phyloP scores from a whole-genome alignment of 2,329 filamentous ascomycete genomes.

The Alternaria solani region DNA sequence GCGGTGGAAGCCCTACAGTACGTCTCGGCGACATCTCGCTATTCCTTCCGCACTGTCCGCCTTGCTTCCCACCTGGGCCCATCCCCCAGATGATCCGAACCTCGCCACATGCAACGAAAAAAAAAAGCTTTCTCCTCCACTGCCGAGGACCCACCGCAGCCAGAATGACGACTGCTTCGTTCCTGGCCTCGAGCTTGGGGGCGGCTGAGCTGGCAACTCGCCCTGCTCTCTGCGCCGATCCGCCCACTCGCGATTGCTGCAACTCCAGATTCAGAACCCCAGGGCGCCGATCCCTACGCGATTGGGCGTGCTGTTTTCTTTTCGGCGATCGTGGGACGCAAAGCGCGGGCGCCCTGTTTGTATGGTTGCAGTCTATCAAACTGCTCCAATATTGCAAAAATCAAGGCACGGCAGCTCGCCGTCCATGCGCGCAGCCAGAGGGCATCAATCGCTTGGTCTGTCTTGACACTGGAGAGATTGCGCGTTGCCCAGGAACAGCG shows the following conservation, averaged over 20 bases:
- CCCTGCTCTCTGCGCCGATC: constrained; percentile 7
- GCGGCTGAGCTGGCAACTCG: constrained; percentile 13
- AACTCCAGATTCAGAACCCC: constrained; percentile 29
- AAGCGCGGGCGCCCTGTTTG: constrained; percentile 8
- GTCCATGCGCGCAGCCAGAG: not conserved
- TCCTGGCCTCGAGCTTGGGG: constrained; percentile 9
- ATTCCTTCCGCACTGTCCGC: constrained; percentile 12
- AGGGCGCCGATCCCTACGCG: constrained; percentile 29
- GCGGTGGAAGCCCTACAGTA: not conserved
- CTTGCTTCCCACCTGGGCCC: constrained; percentile 1
- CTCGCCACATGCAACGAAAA: constrained; percentile 10
- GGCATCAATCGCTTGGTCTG: not conserved
- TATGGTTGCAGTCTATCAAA: not conserved
- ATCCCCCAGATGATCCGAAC: constrained; percentile 5
- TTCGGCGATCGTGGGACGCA: constrained; percentile 22
- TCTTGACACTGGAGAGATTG: not conserved
- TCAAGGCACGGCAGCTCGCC: not conserved
- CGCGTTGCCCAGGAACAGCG: constrained; percentile 7
- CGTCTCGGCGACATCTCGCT: constrained; percentile 6
- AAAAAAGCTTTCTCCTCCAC: constrained; percentile 15
- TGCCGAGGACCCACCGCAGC: constrained; percentile 9
- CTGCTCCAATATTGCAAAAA: not conserved
- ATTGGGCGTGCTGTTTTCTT: constrained; percentile 16
- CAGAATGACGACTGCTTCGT: constrained; percentile 12
- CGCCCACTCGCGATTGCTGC: constrained; percentile 10